Base-by-base conservation (phyloP, 371 early-diverging fungal species). In the Cokeromyces recurvatus region DNA sequence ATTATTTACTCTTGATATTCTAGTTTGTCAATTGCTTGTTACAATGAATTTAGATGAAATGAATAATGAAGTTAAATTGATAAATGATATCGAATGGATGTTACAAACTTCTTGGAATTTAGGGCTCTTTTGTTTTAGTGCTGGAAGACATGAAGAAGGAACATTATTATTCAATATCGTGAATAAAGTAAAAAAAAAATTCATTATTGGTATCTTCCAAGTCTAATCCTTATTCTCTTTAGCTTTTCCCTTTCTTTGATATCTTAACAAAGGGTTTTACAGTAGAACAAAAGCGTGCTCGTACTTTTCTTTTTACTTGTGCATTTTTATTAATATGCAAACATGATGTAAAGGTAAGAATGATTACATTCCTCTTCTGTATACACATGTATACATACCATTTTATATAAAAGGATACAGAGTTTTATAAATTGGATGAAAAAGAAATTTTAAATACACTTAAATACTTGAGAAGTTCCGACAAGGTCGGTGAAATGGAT, bases 111-210 rank as follows among this genome's bases (percentile, higher is more conserved):
- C 27, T 8, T 55, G 49, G 45, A 55, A 55, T 10, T 27, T 55
- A 4, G 55, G 55, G 0, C n/a, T 55, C 2, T 49, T 39, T 29
- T 55, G 55, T 23, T 43, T 55, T 17, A 48, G 49, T 21, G 32
- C 24, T 11, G 49, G 44, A 2, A 55, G 40, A 35, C 23, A 44
- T 8, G 25, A 2, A 3, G 55, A 55, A 34, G 55, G 55, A 6
- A 15, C 21, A 3, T 3, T 10, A 15, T 2, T 55, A 1, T 55
- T 55, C 39, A 21, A 34, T 11, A 15, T 43, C 11, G 44, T 55
- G 6, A 39, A 39, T n/a, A 32, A 48, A 45, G 55, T 55, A 45
- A 11, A 29, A 29, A 29, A 11, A 29, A 29, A 11, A 29, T 29
- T 29, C 29, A 29, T 29, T 29, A 29, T 29, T 11, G 5, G 5